Conservation (phyloP, 352 stramenopile species). For the Phytopythium oedochilum region DNA sequence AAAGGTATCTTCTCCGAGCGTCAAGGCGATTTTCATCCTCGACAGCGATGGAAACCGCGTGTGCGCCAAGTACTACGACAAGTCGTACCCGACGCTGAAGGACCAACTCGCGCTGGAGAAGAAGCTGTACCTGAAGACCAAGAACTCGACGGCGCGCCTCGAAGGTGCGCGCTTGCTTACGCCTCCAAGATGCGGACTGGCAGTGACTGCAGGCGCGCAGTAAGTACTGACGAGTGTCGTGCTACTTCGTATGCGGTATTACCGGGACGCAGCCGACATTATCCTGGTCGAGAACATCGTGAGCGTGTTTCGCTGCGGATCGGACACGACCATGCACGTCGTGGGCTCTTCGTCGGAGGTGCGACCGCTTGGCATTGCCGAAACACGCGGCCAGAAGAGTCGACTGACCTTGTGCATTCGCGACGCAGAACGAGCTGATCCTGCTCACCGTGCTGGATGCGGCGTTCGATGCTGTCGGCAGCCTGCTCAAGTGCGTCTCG, state of each 20-base stretch:
- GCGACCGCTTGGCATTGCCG: neutral
- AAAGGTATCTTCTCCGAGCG: constrained; percentile 62
- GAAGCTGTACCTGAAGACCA: constrained; percentile 89
- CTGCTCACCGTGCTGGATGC: constrained; percentile 81
- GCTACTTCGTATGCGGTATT: neutral
- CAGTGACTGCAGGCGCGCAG: no score
- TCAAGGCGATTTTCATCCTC: constrained; percentile 88
- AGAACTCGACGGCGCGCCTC: constrained; percentile 79
- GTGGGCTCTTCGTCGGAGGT: constrained; percentile 80
- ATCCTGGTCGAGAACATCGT: constrained; percentile 90
- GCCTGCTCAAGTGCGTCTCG: constrained; percentile 74
- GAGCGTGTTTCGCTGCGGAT: constrained; percentile 85
- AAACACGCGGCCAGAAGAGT: no score
- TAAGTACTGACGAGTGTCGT: neutral
- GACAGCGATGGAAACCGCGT: constrained; percentile 87
- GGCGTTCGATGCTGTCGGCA: constrained; percentile 81
- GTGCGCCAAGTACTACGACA: constrained; percentile 92
- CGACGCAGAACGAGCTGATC: constrained; percentile 84
- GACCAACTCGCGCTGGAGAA: constrained; percentile 87
- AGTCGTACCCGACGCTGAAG: constrained; percentile 82
- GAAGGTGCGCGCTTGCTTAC: constrained; percentile 50
- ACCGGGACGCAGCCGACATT: constrained; percentile 62
- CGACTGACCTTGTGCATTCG: neutral
- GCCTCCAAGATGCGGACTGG: no score
- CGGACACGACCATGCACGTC: constrained; percentile 88